Base-by-base conservation (phyloP, 129 eudicot species). In the Tagetes patula region DNA sequence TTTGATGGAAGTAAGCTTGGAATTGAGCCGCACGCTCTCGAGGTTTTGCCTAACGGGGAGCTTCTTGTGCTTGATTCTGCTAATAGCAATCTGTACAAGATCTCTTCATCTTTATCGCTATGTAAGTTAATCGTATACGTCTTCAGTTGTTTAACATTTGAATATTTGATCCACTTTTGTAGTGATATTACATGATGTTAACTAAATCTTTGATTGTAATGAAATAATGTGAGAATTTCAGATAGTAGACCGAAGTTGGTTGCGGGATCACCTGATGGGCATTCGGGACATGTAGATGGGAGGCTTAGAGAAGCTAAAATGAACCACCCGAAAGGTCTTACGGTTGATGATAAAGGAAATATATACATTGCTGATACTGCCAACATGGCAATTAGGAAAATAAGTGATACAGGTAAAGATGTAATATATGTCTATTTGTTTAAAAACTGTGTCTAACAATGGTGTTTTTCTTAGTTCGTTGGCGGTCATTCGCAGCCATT, bases 1-100 rank as follows among this genome's bases (percentile, higher is more conserved):
- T 94, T 94, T 69, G 99, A 94, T 82, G 99, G 99, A 30, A 94
- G 99, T 80, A 94, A 94, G 79, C 99, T 94, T 75, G 99, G 99
- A n/a, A 88, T 94, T 76, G 99, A 94, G 65, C 99, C 99, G 73
- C 81, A 84, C 49, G 76, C 91, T 68, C 89, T 94, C 10, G 96
- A 88, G 65, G 75, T 94, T 58, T 78, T 90, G 81, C 82, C 97
- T 39, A 89, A 77, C 74, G 99, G 99, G 11, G 99, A 94, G 77
- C 97, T 94, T 69, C 87, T 94, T 46, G 83, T 94, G 81, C 73
- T 94, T 63, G 99, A 94, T 75, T 94, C 97, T 42, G 87, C 83
- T 75, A 94, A 94, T 68, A 94, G 96, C 79, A 94, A 94, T 77
- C 96, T 94, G 13, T 94, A 90, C 85, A 94, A 85, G 88, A 90